A percentile compares a stretch with the other conserved stretches of the same genome.
These are phyloP conservation scores for Fabrea salina DNA, from an alignment of 169 alveolate species.

Conservation along the genomic window DNA sequence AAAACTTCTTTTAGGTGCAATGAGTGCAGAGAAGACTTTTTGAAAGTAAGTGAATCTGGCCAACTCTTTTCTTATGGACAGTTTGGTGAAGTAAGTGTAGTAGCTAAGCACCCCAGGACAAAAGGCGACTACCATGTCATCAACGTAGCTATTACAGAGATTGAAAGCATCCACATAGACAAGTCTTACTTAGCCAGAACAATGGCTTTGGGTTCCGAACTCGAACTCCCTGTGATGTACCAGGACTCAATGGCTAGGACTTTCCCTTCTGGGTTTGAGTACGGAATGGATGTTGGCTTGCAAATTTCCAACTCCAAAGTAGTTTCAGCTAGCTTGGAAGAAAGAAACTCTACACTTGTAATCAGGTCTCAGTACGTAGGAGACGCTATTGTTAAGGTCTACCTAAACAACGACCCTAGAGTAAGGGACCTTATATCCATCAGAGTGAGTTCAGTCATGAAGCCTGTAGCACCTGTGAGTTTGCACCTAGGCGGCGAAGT, in stretches of 20 bases:
- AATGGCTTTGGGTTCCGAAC: conserved; percentile 51
- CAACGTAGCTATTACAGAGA: conserved; percentile 43
- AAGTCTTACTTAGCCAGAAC: conserved; percentile 45
- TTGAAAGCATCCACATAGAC: conserved; percentile 37
- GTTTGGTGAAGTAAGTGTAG: conserved; percentile 50
- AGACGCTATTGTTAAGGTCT: conserved; percentile 40
- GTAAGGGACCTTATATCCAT: conserved; percentile 38
- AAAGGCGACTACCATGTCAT: conserved; percentile 43
- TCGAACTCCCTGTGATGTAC: conserved; percentile 40
- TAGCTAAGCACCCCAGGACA: conserved; percentile 43
- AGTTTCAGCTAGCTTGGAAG: conserved; percentile 32
- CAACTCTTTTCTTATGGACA: conserved; percentile 38
- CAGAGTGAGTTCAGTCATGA: conserved; percentile 45
- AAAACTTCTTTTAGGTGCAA: conserved; percentile 34
- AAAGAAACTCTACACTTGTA: conserved; percentile 36
- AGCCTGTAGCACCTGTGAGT: conserved; percentile 42
- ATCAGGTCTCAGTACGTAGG: conserved; percentile 49
- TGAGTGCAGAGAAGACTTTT: conserved; percentile 37
- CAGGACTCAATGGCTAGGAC: conserved; percentile 56
- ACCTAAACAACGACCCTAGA: conserved; percentile 34
- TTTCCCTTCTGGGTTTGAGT: conserved; percentile 44
- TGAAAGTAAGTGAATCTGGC: conserved; percentile 33
- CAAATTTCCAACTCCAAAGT: conserved; percentile 53
- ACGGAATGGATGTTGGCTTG: conserved; percentile 48
- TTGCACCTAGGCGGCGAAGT: conserved; percentile 53